Conservation (phyloP, 495 filamentous ascomycete species). For the Cudoniella acicularis region DNA sequence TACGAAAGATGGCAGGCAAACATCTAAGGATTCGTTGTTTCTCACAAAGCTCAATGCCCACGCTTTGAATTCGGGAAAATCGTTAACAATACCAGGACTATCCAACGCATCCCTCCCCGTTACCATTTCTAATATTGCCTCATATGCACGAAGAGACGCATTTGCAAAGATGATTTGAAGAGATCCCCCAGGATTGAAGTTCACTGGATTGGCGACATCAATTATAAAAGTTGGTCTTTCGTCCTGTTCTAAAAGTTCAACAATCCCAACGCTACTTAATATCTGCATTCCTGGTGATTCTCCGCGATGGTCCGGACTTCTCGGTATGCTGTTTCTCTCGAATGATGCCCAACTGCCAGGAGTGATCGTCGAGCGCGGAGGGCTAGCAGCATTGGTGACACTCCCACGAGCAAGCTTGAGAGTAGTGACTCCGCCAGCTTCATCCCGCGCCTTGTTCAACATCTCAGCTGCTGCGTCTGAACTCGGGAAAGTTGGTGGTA, state of each 20-base stretch:
- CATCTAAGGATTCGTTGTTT: conserved; percentile 41
- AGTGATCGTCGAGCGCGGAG: conserved; percentile 44
- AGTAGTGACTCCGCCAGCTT: conserved; percentile 54
- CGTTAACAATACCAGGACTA: conserved; percentile 29
- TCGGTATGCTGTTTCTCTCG: conserved; percentile 29
- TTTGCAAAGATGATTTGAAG: conserved; percentile 59
- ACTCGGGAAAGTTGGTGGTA: conserved; percentile 51
- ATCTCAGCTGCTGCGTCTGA: conserved; percentile 54
- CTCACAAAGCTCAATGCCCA: conserved; percentile 54
- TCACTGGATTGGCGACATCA: conserved; percentile 52
- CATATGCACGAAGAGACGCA: conserved; percentile 46
- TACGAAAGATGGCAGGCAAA: conserved; percentile 43
- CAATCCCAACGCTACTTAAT: conserved; percentile 53
- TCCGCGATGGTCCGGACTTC: neutral
- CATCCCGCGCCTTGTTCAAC: conserved; percentile 50
- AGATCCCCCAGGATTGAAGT: conserved; percentile 42
- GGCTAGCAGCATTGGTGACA: conserved; percentile 41
- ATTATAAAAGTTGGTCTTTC: conserved; percentile 65
- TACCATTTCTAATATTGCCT: conserved; percentile 46
- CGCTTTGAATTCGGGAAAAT: conserved; percentile 54
- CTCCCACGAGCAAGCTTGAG: conserved; percentile 60
- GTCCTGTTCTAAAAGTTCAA: conserved; percentile 65
- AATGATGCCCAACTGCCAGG: conserved; percentile 42
- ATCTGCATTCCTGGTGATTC: conserved; percentile 33
- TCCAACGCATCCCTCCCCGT: conserved; percentile 35